These are phyloP conservation scores for Colletotrichum sp. DNA, from an alignment of 2,329 filamentous ascomycete species.

Conservation along the genomic window DNA sequence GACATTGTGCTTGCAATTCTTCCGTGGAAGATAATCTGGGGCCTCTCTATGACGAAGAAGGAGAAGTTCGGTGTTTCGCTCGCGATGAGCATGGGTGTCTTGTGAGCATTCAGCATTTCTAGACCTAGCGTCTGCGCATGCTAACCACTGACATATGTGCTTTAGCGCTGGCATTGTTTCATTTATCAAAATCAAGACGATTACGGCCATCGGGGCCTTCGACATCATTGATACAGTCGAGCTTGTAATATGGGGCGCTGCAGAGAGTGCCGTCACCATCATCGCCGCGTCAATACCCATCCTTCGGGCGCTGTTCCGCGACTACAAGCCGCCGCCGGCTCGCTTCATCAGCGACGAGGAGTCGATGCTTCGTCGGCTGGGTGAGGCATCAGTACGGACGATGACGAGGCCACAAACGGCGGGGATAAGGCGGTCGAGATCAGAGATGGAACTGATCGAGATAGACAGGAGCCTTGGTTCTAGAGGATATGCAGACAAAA, in stretches of 20 bases:
- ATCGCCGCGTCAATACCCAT: slow-evolving; percentile 37
- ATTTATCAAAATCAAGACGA: slow-evolving; percentile 32
- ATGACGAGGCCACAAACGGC: not conserved
- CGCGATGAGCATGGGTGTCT: slow-evolving; percentile 47
- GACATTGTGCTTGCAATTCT: slow-evolving; percentile 45
- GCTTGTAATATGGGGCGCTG: slow-evolving; percentile 32
- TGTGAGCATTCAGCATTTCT: slow-evolving; percentile 29
- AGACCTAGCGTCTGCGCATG: not conserved
- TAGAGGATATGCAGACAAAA: not conserved
- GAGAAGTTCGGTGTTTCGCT: slow-evolving; percentile 44
- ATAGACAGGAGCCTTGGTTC: not conserved
- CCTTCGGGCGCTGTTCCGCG: slow-evolving; percentile 29
- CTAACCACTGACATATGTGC: not conserved
- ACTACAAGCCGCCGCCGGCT: not conserved
- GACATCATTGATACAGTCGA: slow-evolving; percentile 25
- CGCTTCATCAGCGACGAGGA: slow-evolving; percentile 10
- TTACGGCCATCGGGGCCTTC: slow-evolving; percentile 23
- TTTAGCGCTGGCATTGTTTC: slow-evolving; percentile 35
- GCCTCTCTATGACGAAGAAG: slow-evolving; percentile 39
- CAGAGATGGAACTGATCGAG: not conserved
- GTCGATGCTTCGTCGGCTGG: not conserved
- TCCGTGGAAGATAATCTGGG: slow-evolving; percentile 46
- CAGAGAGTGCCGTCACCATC: slow-evolving; percentile 32
- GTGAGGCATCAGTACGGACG: not conserved
- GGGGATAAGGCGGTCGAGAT: not conserved